Evolutionary conservation across 1,139 yeast genomes (phyloP), one percentile per base, ranked within the genome.

Genomic region (Suhomyces chickasaworum): DNA sequence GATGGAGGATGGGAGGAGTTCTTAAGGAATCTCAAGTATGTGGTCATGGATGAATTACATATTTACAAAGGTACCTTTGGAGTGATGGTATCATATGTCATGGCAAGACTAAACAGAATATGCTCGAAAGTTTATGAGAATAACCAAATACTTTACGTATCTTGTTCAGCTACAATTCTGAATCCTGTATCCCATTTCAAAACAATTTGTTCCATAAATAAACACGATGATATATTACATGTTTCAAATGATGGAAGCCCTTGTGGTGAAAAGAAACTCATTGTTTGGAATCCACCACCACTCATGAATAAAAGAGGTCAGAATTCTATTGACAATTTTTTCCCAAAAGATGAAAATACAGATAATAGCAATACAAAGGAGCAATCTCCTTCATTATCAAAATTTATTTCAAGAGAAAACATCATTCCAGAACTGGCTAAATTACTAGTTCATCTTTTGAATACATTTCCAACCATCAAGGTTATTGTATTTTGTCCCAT

Each of bases 31-130:
- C 67, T 93, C 53, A 80, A 78, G 58, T 86, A 77, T 56, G 85
- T 93, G 3, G 95, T 93, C 0, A 82, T 93, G 52, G 99, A 93
- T 65, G 95, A 93, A 63, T 69, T 95, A 42, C 99, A 93, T 62
- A 84, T 86, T 37, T 95, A 93, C 64, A 84, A 82, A 52, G 97
- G 97, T 0, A 73, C 89, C 0, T 93, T 93, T 70, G 99, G 99
- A 0, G 81, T 95, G 0, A 91, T 93, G 66, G 97, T 93, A 0
- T 86, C 96, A 2, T 75, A 86, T 49, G 84, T 93, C 0, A 81
- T 93, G 84, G 74, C 96, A 42, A 66, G 99, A 41, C 66, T 93
- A 32, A 69, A 85, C 37, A 66, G 96, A 38, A 57, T 88, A 8
- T 83, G 88, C 51, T 36, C 50, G n/a, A 47, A 48, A 35, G 41